Evolutionary conservation across 2,329 filamentous ascomycete genomes (phyloP).

Genomic region (Pseudogymnoascus verrucosus): DNA sequence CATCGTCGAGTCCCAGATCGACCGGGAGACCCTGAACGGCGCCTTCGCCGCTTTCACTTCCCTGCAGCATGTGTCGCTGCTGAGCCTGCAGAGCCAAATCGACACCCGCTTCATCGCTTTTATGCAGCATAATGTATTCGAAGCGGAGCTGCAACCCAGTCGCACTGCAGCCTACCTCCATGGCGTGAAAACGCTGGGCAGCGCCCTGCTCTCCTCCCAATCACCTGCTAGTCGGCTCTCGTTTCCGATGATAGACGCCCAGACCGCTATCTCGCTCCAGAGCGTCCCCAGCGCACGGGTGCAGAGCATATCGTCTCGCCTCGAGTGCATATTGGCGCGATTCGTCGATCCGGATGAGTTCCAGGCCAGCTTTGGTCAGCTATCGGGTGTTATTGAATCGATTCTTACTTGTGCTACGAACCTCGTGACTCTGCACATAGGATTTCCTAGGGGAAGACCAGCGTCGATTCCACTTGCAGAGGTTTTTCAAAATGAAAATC

Average conservation of each 20-base stretch:
- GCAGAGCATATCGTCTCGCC: constrained; percentile 43
- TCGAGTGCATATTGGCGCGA: constrained; percentile 55
- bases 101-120: constrained; percentile 39
- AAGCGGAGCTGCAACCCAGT: constrained; percentile 36
- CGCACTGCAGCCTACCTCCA: constrained; percentile 58
- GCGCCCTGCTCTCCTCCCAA: constrained; percentile 46
- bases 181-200: constrained; percentile 49
- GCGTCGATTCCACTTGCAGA: constrained; percentile 49
- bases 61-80: constrained; percentile 56
- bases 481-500: constrained; percentile 54
- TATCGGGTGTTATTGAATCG: constrained; percentile 48
- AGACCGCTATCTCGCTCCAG: constrained; percentile 45
- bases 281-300: constrained; percentile 39
- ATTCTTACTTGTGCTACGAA: constrained; percentile 52
- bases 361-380: constrained; percentile 46
- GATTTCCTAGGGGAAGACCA: constrained; percentile 51
- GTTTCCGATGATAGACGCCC: constrained; percentile 53
- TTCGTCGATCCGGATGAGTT: constrained; percentile 46
- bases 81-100: constrained; percentile 51
- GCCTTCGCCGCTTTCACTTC: constrained; percentile 42
- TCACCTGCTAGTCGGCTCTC: constrained; percentile 53
- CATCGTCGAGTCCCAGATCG: constrained; percentile 18
- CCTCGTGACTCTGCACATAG: constrained; percentile 55
- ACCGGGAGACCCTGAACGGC: constrained; percentile 16
- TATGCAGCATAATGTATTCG: constrained; percentile 4